Base-by-base conservation (phyloP, 768 basidiomycete genomes). In the Auricularia sp. region DNA sequence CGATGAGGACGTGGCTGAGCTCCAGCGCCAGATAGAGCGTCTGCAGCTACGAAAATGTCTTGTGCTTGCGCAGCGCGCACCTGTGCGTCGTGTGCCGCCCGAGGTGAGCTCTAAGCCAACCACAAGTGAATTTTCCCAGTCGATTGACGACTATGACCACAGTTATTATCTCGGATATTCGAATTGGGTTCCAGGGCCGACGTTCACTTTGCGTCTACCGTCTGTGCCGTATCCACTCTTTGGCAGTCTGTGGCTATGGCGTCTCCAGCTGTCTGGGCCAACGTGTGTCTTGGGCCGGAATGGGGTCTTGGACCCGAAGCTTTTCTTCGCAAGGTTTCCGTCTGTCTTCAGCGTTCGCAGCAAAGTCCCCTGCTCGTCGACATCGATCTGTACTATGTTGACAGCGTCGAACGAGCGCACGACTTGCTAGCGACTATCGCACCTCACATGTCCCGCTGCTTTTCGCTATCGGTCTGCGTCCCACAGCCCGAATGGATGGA, bases 391-490 rank as follows among this genome's bases (percentile, higher is more conserved):
- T 68, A 70, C 33, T 72, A 69, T 47, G 42, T 71, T 44, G 73
- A 74, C 51, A 64, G 60, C 53, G 36, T 39, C 16, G 61, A 62
- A 43, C 71, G 71, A 56, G 65, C 71, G 6, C 65, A 67, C 21
- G 64, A 67, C 33, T 68, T 74, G 61, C 69, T 74, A 67, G 43
- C 64, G 5, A 68, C 67, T 33, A 65, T 74, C 36, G 64, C 68
- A 51, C 71, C 74, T 3, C 72, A 74, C 56, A 69, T 74, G 21
- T 64, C 66, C 3, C 70, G 72, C 16, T 74, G 74, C 64, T 74
- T 71, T 66, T 71, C 68, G 12, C 72, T 74, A 64, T 67, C 68
- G 34, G 65, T 74, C 36, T 73, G 69, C 4, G 70, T 70, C 3
- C 68, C 68, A 1, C 70, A 72, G 47, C 73, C 73, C 71, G 68